Base-by-base conservation (phyloP, 2,329 filamentous ascomycete species). In the Metarhizium anisopliae region DNA sequence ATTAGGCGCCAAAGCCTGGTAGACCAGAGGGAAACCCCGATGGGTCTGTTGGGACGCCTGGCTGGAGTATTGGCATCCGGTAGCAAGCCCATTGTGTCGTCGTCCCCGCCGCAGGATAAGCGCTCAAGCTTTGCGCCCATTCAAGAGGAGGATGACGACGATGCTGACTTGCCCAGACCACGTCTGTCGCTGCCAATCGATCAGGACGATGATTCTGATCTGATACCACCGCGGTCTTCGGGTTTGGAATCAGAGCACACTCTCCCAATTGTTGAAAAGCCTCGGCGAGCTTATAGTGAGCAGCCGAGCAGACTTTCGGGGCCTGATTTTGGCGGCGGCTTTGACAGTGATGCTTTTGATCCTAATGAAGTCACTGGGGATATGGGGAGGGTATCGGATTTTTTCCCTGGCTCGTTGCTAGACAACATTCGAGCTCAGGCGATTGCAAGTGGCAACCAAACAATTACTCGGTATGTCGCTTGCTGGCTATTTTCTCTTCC, bases 161-260 rank as follows among this genome's bases (percentile, higher is more conserved):
- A 79, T 14, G 45, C 45, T 8, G 78, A 81, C 50, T 66, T 77
- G 55, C 75, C 72, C 8, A 74, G 76, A 47, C 73, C 74, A 13
- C 83, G 82, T 16, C 69, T 85, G 56, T 83, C 81, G 6, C 66
- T 85, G 30, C 77, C 80, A 5, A 66, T 82, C 29, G 76, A 76
- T 35, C 70, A 75, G 25, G 74, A 75, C 52, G 79, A 80, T 20
- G 77, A 79, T 47, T 72, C 77, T 16, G 72, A 80, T 25, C 62
- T 83, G 55, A 72, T 74, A 43, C 80, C 80, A 8, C 83, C 82
- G 36, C 75, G 72, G 53, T 76, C 79, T 52, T 77, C 78, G 36
- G 72, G 75, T 10, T 63, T 85, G 29, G 81, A 85, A 55, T 80
- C 84, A 30, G 79, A 83, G 47, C 79, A 76, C 58, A 86, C 83